Percentiles rank a stretch among this genome's conserved stretches.
Evolutionary conservation across 441 rosid species (phyloP).

Genomic region (Daphne laureola): DNA sequence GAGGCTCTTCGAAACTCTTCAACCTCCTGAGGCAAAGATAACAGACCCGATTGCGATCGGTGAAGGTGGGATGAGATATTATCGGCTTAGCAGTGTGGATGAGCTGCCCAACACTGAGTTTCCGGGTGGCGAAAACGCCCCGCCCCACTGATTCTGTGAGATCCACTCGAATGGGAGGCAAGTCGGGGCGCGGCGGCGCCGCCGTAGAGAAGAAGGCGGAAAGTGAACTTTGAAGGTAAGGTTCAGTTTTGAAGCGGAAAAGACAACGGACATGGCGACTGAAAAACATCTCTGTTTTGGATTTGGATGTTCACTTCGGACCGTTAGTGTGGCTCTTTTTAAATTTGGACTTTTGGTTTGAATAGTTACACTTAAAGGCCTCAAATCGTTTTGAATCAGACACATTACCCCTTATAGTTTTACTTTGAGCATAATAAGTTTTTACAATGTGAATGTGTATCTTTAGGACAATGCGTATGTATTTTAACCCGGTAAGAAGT

Average conservation of each 20-base stretch:
- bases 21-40: slow-evolving; percentile 59
- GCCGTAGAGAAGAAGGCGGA: slow-evolving; percentile 19
- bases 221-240: slow-evolving; percentile 4
- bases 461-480: too few relatives aligned
- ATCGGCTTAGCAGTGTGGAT: slow-evolving; percentile 74
- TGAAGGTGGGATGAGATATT: slow-evolving; percentile 46
- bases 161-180: slow-evolving; percentile 68
- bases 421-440: too few relatives aligned
- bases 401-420: too few relatives aligned
- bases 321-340: too few relatives aligned
- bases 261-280: slow-evolving; percentile 16
- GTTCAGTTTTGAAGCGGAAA: slow-evolving; percentile 17
- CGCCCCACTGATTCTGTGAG: slow-evolving; percentile 74
- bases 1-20: slow-evolving; percentile 12
- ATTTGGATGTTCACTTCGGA: too few relatives aligned
- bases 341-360: too few relatives aligned
- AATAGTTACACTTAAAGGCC: too few relatives aligned
- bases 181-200: slow-evolving; percentile 23
- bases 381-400: too few relatives aligned
- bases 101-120: slow-evolving; percentile 58
- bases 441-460: too few relatives aligned
- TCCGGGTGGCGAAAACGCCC: slow-evolving; percentile 69
- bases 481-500: too few relatives aligned
- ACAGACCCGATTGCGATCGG: slow-evolving; percentile 35
- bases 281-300: neutral